Conservation (phyloP, 179 eudicot genomes). For the Silene noctiflora region DNA sequence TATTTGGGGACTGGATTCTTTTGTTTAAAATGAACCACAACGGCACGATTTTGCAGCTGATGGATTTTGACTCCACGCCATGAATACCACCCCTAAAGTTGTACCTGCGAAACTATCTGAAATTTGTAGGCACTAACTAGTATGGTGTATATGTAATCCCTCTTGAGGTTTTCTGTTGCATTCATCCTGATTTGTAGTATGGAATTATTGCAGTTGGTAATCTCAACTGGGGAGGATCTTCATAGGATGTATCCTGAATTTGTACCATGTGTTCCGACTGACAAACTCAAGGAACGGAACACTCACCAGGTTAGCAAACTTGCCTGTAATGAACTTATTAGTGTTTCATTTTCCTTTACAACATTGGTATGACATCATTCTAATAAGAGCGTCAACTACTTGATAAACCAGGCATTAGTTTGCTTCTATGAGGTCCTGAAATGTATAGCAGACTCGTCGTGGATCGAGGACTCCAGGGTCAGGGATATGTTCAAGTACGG, state of each 20-base stretch:
- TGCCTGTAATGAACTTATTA: background rate
- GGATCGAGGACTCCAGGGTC: conserved; percentile 62
- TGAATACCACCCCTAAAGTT: too few relatives aligned
- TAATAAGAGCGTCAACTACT: conserved; percentile 21
- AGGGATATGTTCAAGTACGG: conserved; percentile 44
- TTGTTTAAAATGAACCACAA: too few relatives aligned
- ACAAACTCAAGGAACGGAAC: conserved; percentile 53
- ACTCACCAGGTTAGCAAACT: conserved; percentile 52
- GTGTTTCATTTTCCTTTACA: background rate
- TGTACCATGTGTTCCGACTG: conserved; percentile 39
- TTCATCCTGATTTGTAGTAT: too few relatives aligned
- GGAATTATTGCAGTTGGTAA: conserved; percentile 49
- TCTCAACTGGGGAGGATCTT: conserved; percentile 69
- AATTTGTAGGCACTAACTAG: background rate
- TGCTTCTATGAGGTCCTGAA: conserved; percentile 61
- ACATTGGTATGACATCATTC: background rate
- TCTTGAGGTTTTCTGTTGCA: too few relatives aligned
- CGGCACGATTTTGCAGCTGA: too few relatives aligned
- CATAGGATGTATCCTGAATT: conserved; percentile 69
- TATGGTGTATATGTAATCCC: too few relatives aligned
- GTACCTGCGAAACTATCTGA: too few relatives aligned
- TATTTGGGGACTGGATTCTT: too few relatives aligned
- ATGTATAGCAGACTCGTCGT: conserved; percentile 60
- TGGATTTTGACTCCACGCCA: too few relatives aligned
- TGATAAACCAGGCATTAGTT: conserved; percentile 49